Base-by-base conservation (phyloP, 257 asterid genomes). In the Henckelia pumila region DNA sequence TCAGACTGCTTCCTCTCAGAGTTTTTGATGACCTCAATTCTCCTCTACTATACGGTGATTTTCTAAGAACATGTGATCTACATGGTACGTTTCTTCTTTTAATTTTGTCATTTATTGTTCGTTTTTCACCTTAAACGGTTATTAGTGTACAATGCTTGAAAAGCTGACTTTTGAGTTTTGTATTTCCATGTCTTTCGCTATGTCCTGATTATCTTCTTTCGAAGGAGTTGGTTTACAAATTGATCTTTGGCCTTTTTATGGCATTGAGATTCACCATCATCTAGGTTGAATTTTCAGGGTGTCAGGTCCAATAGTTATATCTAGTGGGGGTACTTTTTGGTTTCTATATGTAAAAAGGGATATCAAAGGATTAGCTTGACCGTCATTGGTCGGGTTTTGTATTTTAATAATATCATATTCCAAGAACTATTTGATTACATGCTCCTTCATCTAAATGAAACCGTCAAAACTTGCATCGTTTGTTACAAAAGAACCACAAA, bases 1-100 rank as follows among this genome's bases (percentile, higher is more conserved):
- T 92, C 80, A 85, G 87, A 78, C 81, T 92, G 71, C 98, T 92
- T 72, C 98, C 98, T 16, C 71, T 88, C 66, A 84, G 83, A 72
- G 91, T 87, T 73, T 92, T 92, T 71, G 91, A 86, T 65, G 79
- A 92, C 78, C 81, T 89, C 63, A 70, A 64, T 66, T 83, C 96
- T 73, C 66, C 82, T 68, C 71, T 83, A 17, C 76, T 92, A 74
- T 89, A 89, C 77, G 96, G 96, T 58, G 74, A 83, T 70, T 74
- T 61, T 63, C 75, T 61, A 8, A 76, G 56, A 63, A 76, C 73
- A 50, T 76, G 69, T 68, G 72, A 68, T 63, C 65, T 59, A 19
- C 64, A 71, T 40, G 96, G 98, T 92, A 89, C 52, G 77, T 20
- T 71, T 71, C 68, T 66, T 35, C 24, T 25, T 64, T 67, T 8